phyloP scores from a whole-genome alignment of 805 yeast genomes.

The Clavispora santaluciae region DNA sequence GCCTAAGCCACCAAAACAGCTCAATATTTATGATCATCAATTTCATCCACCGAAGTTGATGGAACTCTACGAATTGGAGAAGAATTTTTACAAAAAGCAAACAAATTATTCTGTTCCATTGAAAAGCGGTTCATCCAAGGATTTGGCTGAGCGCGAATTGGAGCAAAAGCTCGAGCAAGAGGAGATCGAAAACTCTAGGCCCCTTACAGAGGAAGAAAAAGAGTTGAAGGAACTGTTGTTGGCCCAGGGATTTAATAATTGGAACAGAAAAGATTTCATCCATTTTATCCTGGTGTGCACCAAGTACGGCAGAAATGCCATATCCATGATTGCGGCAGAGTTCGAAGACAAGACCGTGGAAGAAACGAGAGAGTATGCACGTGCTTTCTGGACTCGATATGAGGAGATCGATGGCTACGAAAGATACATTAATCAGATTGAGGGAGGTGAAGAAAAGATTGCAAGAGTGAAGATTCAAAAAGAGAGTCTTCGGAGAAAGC shows the following conservation, averaged over 20 bases:
- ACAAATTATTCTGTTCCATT: slow-evolving; percentile 61
- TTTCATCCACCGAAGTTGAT: slow-evolving; percentile 74
- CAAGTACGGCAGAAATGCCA: slow-evolving; percentile 75
- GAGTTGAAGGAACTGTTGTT: slow-evolving; percentile 54
- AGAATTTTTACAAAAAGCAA: slow-evolving; percentile 67
- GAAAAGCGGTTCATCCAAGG: slow-evolving; percentile 45
- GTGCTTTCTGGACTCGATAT: slow-evolving; percentile 76
- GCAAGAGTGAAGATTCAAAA: slow-evolving; percentile 62
- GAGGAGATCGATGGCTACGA: slow-evolving; percentile 86
- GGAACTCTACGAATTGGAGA: slow-evolving; percentile 77
- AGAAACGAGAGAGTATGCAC: slow-evolving; percentile 74
- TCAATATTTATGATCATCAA: slow-evolving; percentile 84
- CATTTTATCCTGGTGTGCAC: slow-evolving; percentile 71
- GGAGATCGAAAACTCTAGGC: slow-evolving; percentile 71
- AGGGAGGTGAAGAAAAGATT: slow-evolving; percentile 82
- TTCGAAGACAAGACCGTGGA: slow-evolving; percentile 77
- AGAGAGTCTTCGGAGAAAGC: slow-evolving; percentile 72
- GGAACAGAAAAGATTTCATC: slow-evolving; percentile 86
- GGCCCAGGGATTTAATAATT: slow-evolving; percentile 66
- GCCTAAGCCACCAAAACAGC: slow-evolving; percentile 81
- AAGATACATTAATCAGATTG: slow-evolving; percentile 72
- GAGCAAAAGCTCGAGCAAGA: slow-evolving; percentile 58
- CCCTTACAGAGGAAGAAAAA: slow-evolving; percentile 80
- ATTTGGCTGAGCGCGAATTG: slow-evolving; percentile 29
- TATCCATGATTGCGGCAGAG: slow-evolving; percentile 67